These are phyloP conservation scores for Neurospora pannonica DNA, from an alignment of 495 filamentous ascomycete species.

Conservation along the genomic window DNA sequence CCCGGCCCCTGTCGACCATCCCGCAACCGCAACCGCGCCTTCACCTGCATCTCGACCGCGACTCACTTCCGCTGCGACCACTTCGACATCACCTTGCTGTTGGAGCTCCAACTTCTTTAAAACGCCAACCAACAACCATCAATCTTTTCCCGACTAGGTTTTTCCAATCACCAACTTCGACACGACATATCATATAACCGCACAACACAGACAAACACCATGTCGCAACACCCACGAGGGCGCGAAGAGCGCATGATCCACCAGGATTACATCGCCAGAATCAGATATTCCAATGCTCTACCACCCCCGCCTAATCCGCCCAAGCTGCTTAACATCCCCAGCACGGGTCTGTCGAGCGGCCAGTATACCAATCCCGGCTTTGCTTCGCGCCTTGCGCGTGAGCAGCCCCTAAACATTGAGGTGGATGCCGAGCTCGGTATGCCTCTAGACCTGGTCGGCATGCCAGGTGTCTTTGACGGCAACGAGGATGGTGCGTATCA, in stretches of 20 bases:
- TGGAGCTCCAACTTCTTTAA: background rate
- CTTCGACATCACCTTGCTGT: background rate
- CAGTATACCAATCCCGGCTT: conserved; percentile 84
- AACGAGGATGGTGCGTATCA: conserved; percentile 79
- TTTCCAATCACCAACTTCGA: background rate
- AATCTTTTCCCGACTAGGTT: background rate
- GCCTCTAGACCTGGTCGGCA: conserved; percentile 89
- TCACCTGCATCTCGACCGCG: background rate
- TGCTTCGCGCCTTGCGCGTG: conserved; percentile 74
- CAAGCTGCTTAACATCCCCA: conserved; percentile 93
- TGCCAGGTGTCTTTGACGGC: conserved; percentile 88
- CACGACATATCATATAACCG: conserved; percentile 29
- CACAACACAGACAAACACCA: background rate
- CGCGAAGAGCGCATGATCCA: conserved; percentile 57
- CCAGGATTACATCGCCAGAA: conserved; percentile 93
- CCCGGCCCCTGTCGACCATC: background rate
- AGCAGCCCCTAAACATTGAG: conserved; percentile 92
- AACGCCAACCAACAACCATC: background rate
- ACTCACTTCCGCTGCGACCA: background rate
- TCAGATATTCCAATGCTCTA: conserved; percentile 88
- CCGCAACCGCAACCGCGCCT: background rate
- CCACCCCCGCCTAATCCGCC: conserved; percentile 88
- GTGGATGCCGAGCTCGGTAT: conserved; percentile 96
- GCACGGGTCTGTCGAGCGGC: conserved; percentile 68
- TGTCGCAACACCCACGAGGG: background rate